Evolutionary conservation across 768 basidiomycete genomes (phyloP).

Genomic region (Austroboletus eburneus): DNA sequence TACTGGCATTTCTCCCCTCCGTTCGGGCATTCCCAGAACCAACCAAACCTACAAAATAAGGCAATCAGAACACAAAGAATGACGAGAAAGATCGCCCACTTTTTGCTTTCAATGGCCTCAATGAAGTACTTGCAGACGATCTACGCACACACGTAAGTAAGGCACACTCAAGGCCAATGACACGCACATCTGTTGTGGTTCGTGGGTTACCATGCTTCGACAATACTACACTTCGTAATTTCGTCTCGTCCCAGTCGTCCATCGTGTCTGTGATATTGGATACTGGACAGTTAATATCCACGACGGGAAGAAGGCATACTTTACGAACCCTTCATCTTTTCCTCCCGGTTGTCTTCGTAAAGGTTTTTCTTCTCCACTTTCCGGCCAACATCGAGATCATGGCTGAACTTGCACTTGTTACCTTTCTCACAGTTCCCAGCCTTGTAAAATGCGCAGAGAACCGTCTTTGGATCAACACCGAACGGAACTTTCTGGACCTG

Average conservation of each 20-base stretch:
- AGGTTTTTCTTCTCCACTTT: slow-evolving; percentile 96
- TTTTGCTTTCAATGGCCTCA: slow-evolving; percentile 89
- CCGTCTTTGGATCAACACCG: slow-evolving; percentile 93
- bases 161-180: not conserved
- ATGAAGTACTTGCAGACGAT: slow-evolving; percentile 99
- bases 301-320: not conserved
- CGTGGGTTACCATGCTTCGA: slow-evolving; percentile 88
- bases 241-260: slow-evolving; percentile 97
- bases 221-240: slow-evolving; percentile 80
- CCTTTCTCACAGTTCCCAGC: slow-evolving; percentile 93
- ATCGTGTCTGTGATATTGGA: slow-evolving; percentile 73
- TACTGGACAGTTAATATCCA: not conserved
- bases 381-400: slow-evolving; percentile 82
- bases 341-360: slow-evolving; percentile 84
- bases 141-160: slow-evolving; percentile 35
- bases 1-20: slow-evolving; percentile 86
- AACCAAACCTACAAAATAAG: slow-evolving; percentile 59
- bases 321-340: slow-evolving; percentile 65
- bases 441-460: slow-evolving; percentile 91
- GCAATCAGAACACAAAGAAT: not conserved
- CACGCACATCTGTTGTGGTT: slow-evolving; percentile 82
- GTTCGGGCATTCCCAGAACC: slow-evolving; percentile 94
- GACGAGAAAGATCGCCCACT: slow-evolving; percentile 37
- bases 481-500: slow-evolving; percentile 87
- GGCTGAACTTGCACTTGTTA: slow-evolving; percentile 94